A percentile compares a stretch with the other conserved stretches of the same genome.
Evolutionary conservation across 192 early-diverging fungal species (phyloP).

Genomic region (Entomortierella parvispora): DNA sequence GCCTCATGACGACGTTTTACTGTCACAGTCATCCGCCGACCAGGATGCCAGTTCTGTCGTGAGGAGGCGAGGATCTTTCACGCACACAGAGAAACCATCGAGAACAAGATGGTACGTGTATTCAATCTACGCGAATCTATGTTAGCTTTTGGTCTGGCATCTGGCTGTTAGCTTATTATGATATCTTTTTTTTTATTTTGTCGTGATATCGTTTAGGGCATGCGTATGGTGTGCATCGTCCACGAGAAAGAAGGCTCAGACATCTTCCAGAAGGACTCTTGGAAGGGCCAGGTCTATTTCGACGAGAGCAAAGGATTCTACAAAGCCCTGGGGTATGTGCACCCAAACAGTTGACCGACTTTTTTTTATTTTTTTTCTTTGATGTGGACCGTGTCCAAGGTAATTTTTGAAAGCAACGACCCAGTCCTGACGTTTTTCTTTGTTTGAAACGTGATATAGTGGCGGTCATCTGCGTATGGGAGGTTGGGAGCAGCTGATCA

Average conservation of each 20-base stretch:
- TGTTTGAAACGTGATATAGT: conserved; percentile 19
- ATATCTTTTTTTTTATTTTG: not conserved
- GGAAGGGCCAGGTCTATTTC: conserved; percentile 55
- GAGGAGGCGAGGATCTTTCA: conserved; percentile 53
- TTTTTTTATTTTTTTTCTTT: not conserved
- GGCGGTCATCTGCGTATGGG: conserved; percentile 40
- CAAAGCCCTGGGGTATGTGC: conserved; percentile 51
- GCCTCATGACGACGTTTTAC: too few relatives aligned
- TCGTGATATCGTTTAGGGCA: conserved; percentile 27
- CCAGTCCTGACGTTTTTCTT: not conserved
- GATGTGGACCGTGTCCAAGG: not conserved
- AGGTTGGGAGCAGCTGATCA: conserved; percentile 31
- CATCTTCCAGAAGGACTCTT: conserved; percentile 54
- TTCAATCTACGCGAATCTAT: not conserved
- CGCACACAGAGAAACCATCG: conserved; percentile 35
- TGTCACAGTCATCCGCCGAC: conserved; percentile 51
- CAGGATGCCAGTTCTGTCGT: conserved; percentile 63
- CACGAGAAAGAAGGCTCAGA: conserved; percentile 56
- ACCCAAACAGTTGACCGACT: not conserved
- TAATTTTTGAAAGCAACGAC: not conserved
- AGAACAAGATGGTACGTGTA: conserved; percentile 33
- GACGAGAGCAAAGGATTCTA: conserved; percentile 55
- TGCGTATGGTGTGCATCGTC: conserved; percentile 59
- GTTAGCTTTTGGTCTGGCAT: too few relatives aligned
- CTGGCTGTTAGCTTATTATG: not conserved